Percentiles rank a stretch among this genome's conserved stretches.
These are phyloP conservation scores for Grammothele lineata DNA, from an alignment of 768 basidiomycete genomes.

Conservation along the genomic window DNA sequence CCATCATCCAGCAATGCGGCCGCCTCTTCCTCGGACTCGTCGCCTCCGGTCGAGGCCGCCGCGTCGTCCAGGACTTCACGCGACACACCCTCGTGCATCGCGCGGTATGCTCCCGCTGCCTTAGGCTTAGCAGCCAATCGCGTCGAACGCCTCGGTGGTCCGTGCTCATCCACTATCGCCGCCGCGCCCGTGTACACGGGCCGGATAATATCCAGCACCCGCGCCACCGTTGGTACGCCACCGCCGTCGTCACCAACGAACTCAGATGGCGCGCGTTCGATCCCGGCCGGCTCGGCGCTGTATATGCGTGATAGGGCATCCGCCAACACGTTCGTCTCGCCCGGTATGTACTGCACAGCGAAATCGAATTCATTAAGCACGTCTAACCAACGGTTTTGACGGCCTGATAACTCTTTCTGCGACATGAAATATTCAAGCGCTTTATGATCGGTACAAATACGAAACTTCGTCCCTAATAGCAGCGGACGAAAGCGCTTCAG, in stretches of 20 bases:
- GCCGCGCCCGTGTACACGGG: not conserved
- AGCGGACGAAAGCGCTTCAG: slow-evolving; percentile 25
- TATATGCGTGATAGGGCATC: slow-evolving; percentile 13
- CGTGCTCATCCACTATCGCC: not conserved
- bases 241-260: slow-evolving; percentile 3
- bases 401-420: slow-evolving; percentile 14
- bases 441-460: slow-evolving; percentile 18
- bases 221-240: not conserved
- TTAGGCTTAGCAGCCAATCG: not conserved
- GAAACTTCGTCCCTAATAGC: slow-evolving; percentile 13
- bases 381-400: slow-evolving; percentile 17
- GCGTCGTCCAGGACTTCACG: too few species aligned
- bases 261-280: slow-evolving; percentile 4
- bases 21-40: not conserved
- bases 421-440: slow-evolving; percentile 7
- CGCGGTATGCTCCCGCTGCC: not conserved
- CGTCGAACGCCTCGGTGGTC: not conserved
- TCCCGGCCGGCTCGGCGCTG: slow-evolving; percentile 11
- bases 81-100: not conserved
- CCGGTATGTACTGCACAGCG: slow-evolving; percentile 17
- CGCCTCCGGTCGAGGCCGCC: too few species aligned
- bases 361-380: slow-evolving; percentile 18
- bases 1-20: not conserved
- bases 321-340: slow-evolving; percentile 12
- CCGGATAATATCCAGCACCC: not conserved